Conservation (phyloP, 139 green algal genomes). For the Chlamydomonas sp. region DNA sequence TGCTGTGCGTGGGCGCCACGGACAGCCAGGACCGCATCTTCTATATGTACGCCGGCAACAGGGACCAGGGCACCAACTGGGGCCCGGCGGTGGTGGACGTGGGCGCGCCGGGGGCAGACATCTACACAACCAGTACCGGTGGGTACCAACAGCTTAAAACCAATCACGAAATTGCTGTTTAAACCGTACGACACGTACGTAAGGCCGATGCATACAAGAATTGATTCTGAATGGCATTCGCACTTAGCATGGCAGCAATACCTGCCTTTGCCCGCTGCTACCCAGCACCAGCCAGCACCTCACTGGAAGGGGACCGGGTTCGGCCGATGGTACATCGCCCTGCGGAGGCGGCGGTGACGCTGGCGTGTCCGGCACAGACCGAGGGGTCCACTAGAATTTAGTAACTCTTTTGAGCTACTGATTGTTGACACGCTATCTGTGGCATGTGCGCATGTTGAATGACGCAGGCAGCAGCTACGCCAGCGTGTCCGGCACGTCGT, state of each 20-base stretch:
- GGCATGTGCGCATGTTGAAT: background rate
- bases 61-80: conserved; percentile 13
- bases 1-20: conserved; percentile 36
- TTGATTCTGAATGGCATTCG: background rate
- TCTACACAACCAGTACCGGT: conserved; percentile 16
- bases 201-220: background rate
- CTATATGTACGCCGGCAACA: background rate
- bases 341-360: no score
- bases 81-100: conserved; percentile 11
- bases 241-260: background rate
- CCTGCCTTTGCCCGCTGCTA: background rate
- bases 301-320: no score
- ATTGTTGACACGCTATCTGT: background rate
- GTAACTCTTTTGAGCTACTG: background rate
- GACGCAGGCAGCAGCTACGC: background rate
- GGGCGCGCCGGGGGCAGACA: background rate
- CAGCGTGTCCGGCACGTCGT: conserved; percentile 18
- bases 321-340: no score
- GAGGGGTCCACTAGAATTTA: background rate
- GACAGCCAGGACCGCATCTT: conserved; percentile 7
- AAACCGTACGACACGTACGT: background rate
- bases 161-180: no score
- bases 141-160: no score
- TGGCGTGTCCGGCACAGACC: no score
- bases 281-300: no score